A percentile compares a stretch with the other conserved stretches of the same genome.
Evolutionary conservation across 2,329 filamentous ascomycete genomes (phyloP).

Genomic region (Fonsecaea pugnacius): DNA sequence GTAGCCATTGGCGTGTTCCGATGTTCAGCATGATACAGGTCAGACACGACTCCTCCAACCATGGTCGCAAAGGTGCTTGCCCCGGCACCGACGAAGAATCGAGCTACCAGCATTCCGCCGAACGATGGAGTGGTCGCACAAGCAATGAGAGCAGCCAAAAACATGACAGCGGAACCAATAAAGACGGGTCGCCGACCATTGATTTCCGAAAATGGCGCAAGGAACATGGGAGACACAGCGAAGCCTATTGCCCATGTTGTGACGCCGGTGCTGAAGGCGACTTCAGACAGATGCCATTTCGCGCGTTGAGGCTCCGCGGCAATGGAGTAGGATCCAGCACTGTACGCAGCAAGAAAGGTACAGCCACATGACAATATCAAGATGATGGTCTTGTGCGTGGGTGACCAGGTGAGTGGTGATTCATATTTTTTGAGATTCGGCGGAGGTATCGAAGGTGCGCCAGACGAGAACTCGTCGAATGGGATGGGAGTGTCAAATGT

Average conservation of each 20-base stretch:
- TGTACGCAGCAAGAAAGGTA: slow-evolving; percentile 77
- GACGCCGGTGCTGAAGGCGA: slow-evolving; percentile 72
- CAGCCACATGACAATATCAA: slow-evolving; percentile 75
- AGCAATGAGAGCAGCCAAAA: slow-evolving; percentile 66
- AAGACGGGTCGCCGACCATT: slow-evolving; percentile 86
- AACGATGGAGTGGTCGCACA: slow-evolving; percentile 73
- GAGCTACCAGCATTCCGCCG: slow-evolving; percentile 70
- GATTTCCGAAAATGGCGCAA: slow-evolving; percentile 86
- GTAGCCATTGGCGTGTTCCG: slow-evolving; percentile 89
- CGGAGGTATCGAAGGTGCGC: slow-evolving; percentile 42
- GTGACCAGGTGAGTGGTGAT: slow-evolving; percentile 76
- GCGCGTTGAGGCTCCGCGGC: slow-evolving; percentile 66
- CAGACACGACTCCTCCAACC: slow-evolving; percentile 87
- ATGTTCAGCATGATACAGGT: slow-evolving; percentile 77
- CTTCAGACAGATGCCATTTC: slow-evolving; percentile 67
- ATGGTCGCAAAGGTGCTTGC: slow-evolving; percentile 77
- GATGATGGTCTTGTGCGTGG: slow-evolving; percentile 69
- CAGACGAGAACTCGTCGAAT: slow-evolving; percentile 44
- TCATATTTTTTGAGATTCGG: slow-evolving; percentile 70
- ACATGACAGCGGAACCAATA: slow-evolving; percentile 71
- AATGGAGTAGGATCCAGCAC: slow-evolving; percentile 78
- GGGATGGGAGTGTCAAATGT: slow-evolving; percentile 66
- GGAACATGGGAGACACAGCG: slow-evolving; percentile 79
- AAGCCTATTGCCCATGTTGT: slow-evolving; percentile 84
- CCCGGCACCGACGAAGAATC: slow-evolving; percentile 78